Percentiles rank a stretch among this genome's conserved stretches.
phyloP scores from a whole-genome alignment of 352 stramenopile genomes.

The Phytophthora sp. region DNA sequence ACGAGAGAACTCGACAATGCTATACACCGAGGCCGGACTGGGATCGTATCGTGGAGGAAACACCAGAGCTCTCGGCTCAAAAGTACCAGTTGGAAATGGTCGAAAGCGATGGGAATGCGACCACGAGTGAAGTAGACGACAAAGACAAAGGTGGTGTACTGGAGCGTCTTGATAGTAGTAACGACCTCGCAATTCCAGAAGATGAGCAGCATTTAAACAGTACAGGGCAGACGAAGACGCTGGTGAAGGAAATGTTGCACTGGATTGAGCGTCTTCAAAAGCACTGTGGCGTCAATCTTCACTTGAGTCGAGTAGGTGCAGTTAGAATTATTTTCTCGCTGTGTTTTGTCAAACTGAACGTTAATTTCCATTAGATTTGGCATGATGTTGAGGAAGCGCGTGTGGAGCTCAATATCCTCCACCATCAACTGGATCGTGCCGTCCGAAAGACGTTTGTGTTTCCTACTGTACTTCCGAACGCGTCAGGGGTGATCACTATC shows the following conservation, averaged over 20 bases:
- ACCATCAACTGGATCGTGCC: constrained; percentile 64
- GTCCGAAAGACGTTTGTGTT: constrained; percentile 39
- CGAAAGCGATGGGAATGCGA: constrained; percentile 13
- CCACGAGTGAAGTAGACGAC: no score
- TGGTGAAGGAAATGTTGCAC: constrained; percentile 78
- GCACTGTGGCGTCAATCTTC: constrained; percentile 77
- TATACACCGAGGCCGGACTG: constrained; percentile 75
- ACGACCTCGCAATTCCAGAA: background rate
- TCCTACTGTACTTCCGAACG: constrained; percentile 13
- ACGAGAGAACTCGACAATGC: constrained; percentile 46
- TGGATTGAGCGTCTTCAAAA: constrained; percentile 86
- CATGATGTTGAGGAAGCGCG: constrained; percentile 80
- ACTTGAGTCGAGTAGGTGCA: constrained; percentile 64
- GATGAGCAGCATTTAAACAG: background rate
- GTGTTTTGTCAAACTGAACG: background rate
- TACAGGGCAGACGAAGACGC: constrained; percentile 39
- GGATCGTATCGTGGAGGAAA: constrained; percentile 62
- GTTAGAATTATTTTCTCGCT: background rate
- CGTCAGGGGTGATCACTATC: constrained; percentile 22
- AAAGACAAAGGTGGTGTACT: constrained; percentile 18
- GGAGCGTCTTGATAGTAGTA: background rate
- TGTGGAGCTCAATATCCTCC: constrained; percentile 76
- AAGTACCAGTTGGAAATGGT: constrained; percentile 62
- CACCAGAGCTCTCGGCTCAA: constrained; percentile 67
- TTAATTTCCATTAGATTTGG: constrained; percentile 55